These are phyloP conservation scores for Lichtheimia corymbifera DNA, from an alignment of 371 early-diverging fungal genomes.

Conservation along the genomic window DNA sequence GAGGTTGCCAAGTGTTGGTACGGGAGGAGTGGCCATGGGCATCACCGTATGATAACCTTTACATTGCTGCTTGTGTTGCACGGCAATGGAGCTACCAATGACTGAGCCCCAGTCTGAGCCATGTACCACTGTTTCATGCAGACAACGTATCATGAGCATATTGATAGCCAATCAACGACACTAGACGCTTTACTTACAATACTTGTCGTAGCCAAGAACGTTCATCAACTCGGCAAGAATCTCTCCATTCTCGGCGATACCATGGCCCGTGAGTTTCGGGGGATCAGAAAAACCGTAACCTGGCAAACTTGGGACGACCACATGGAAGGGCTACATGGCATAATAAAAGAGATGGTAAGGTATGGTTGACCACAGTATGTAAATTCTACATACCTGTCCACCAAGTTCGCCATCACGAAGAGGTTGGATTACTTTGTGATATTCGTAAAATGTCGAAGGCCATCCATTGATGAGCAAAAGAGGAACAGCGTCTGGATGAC, in stretches of 20 bases:
- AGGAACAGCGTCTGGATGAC: conserved; percentile 54
- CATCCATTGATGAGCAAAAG: conserved; percentile 70
- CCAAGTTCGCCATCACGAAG: conserved; percentile 33
- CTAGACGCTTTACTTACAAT: conserved; percentile 19
- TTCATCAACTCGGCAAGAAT: conserved; percentile 54
- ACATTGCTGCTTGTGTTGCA: conserved; percentile 38
- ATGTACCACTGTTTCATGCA: conserved; percentile 24
- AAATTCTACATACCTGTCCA: conserved; percentile 18
- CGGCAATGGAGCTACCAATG: conserved; percentile 45
- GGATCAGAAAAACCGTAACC: conserved; percentile 65
- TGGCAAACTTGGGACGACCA: conserved; percentile 63
- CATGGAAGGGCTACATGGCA: conserved; percentile 47
- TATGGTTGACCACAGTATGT: neutral
- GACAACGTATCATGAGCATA: too few species aligned
- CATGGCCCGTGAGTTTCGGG: conserved; percentile 43
- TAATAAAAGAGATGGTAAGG: neutral
- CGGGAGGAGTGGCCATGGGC: conserved; percentile 39
- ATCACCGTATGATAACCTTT: conserved; percentile 48
- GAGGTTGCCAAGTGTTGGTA: conserved; percentile 29
- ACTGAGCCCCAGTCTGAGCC: conserved; percentile 61
- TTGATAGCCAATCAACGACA: neutral
- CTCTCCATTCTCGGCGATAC: conserved; percentile 35
- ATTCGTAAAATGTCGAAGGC: conserved; percentile 68
- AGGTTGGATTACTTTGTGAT: conserved; percentile 54
- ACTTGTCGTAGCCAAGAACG: conserved; percentile 55